Evolutionary conservation across 139 green algal genomes (phyloP).

Genomic region (Nannochloris sp.): DNA sequence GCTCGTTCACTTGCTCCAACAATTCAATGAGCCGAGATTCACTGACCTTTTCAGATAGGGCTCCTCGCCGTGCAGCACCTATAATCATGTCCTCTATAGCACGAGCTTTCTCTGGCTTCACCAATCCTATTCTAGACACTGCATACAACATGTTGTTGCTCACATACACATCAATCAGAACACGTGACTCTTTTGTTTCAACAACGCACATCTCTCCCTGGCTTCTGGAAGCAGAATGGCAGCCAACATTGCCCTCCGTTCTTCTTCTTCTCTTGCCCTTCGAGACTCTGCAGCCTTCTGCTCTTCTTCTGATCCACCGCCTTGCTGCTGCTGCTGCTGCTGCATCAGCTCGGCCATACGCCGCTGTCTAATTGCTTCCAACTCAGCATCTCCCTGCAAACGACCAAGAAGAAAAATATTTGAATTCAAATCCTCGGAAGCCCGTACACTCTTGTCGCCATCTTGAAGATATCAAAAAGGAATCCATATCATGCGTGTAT

Average conservation of each 20-base stretch:
- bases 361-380: conserved; percentile 73
- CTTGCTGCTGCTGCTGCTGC: conserved; percentile 24
- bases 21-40: conserved; percentile 71
- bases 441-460: too few species aligned
- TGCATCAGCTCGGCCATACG: conserved; percentile 75
- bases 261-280: conserved; percentile 51
- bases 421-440: neutral
- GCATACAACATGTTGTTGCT: neutral
- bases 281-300: conserved; percentile 25
- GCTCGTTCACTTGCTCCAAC: conserved; percentile 77
- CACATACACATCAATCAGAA: neutral
- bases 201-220: conserved; percentile 61
- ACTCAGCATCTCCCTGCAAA: conserved; percentile 51
- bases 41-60: conserved; percentile 68
- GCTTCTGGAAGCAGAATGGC: conserved; percentile 64
- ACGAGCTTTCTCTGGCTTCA: conserved; percentile 92
- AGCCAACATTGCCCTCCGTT: conserved; percentile 63
- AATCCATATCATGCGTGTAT: too few species aligned
- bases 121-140: conserved; percentile 82
- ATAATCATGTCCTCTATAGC: conserved; percentile 86
- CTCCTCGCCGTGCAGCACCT: conserved; percentile 53
- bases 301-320: conserved; percentile 14
- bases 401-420: neutral
- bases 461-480: too few species aligned
- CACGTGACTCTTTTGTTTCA: neutral